phyloP scores from a whole-genome alignment of 2,329 filamentous ascomycete species.

The Pleoardoris graminearum region DNA sequence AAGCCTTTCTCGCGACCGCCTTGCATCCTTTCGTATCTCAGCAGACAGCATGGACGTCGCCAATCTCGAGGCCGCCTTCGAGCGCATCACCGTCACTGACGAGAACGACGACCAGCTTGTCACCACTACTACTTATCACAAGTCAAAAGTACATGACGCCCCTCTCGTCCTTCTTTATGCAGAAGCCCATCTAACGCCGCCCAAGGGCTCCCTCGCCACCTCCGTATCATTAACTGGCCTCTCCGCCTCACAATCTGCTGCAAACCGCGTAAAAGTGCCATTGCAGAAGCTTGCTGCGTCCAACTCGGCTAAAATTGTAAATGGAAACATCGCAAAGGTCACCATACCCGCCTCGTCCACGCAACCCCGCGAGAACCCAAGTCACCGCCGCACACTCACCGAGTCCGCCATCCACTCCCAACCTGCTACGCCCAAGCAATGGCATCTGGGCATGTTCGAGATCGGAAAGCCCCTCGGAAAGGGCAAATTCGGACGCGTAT shows the following conservation, averaged over 20 bases:
- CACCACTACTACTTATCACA: conserved; percentile 64
- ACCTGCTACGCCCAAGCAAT: conserved; percentile 55
- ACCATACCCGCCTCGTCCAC: conserved; percentile 60
- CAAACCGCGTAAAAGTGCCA: conserved; percentile 68
- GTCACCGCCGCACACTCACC: conserved; percentile 46
- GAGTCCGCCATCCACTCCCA: conserved; percentile 54
- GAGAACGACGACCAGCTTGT: conserved; percentile 70
- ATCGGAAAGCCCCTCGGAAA: conserved; percentile 85
- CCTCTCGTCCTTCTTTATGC: not conserved
- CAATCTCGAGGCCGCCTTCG: conserved; percentile 82
- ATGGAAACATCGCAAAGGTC: conserved; percentile 60
- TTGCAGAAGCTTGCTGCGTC: conserved; percentile 86
- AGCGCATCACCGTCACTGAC: conserved; percentile 86
- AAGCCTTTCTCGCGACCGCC: conserved; percentile 13
- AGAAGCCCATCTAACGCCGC: conserved; percentile 24
- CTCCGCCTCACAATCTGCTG: conserved; percentile 46
- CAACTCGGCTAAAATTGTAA: conserved; percentile 59
- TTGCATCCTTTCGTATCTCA: conserved; percentile 15
- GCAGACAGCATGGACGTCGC: conserved; percentile 66
- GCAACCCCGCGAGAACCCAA: conserved; percentile 27
- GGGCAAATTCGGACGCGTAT: conserved; percentile 85
- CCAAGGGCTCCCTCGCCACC: conserved; percentile 52
- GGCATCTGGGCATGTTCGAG: conserved; percentile 93
- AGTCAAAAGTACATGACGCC: conserved; percentile 68
- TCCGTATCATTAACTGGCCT: conserved; percentile 55